These are phyloP conservation scores for Talaromyces islandicus DNA, from an alignment of 2,329 filamentous ascomycete genomes.

Conservation along the genomic window DNA sequence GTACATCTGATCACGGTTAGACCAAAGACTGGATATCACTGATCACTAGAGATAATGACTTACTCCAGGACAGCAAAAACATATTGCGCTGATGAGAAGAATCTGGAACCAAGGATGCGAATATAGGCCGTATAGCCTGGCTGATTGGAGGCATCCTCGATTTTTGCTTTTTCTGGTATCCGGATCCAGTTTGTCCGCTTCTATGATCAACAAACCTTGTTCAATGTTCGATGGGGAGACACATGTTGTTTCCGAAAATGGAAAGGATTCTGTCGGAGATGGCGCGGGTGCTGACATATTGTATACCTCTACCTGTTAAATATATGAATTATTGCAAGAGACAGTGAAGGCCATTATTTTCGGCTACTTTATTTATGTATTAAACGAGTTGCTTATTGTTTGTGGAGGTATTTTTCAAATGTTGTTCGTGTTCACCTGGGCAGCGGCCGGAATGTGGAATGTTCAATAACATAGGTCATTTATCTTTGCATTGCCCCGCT, in stretches of 20 bases:
- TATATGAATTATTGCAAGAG: not conserved
- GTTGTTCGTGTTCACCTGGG: not conserved
- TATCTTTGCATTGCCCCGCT: not conserved
- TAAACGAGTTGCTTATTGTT: not conserved
- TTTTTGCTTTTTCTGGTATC: not conserved
- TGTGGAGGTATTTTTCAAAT: not conserved
- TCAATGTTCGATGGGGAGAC: constrained; percentile 1
- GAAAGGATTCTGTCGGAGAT: constrained; percentile 6
- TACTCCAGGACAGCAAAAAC: constrained; percentile 37
- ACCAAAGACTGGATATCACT: not conserved
- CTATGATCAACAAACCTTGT: not conserved
- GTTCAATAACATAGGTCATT: not conserved
- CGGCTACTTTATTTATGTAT: not conserved
- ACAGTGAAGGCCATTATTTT: not conserved
- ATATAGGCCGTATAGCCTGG: not conserved
- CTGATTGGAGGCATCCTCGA: not conserved
- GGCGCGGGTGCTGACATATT: not conserved
- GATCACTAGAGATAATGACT: constrained; percentile 9
- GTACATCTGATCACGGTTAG: constrained; percentile 35
- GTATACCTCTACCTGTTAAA: not conserved
- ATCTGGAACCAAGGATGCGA: constrained; percentile 34
- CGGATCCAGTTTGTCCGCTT: not conserved
- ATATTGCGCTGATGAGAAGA: constrained; percentile 36
- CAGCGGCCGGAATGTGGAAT: constrained; percentile 10
- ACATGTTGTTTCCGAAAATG: constrained; percentile 3